Conservation (phyloP, 208 protist species). For the Leishmania gerbilli region DNA sequence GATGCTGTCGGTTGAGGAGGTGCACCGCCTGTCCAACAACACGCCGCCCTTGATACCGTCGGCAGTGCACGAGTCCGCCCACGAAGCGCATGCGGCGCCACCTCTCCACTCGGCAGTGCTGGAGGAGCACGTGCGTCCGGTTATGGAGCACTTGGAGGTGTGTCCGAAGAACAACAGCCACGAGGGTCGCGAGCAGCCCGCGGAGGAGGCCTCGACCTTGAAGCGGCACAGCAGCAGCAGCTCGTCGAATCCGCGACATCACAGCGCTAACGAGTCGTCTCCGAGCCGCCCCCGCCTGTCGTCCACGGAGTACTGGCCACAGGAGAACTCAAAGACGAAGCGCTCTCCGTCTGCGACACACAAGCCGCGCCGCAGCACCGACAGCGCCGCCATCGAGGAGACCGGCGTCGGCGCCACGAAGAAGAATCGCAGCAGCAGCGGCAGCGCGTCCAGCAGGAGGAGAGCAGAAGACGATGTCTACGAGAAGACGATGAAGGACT, state of each 20-base stretch:
- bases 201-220: background rate
- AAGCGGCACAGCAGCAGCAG: constrained; percentile 17
- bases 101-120: background rate
- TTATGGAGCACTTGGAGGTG: background rate
- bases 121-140: background rate
- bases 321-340: background rate
- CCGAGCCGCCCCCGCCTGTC: background rate
- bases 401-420: constrained; percentile 3
- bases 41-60: background rate
- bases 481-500: constrained; percentile 30
- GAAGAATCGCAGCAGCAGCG: constrained; percentile 3
- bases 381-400: background rate
- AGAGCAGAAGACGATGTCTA: constrained; percentile 9
- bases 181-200: background rate
- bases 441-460: constrained; percentile 4
- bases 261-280: constrained; percentile 2
- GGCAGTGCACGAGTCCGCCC: background rate
- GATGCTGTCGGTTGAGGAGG: background rate
- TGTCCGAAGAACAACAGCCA: background rate
- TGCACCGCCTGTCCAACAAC: background rate
- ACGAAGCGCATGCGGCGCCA: background rate
- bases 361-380: background rate
- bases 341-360: background rate
- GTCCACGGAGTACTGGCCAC: constrained; percentile 1
- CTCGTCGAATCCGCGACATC: constrained; percentile 11